phyloP scores from a whole-genome alignment of 148 eudicot genomes.

The Camellia sinensis region DNA sequence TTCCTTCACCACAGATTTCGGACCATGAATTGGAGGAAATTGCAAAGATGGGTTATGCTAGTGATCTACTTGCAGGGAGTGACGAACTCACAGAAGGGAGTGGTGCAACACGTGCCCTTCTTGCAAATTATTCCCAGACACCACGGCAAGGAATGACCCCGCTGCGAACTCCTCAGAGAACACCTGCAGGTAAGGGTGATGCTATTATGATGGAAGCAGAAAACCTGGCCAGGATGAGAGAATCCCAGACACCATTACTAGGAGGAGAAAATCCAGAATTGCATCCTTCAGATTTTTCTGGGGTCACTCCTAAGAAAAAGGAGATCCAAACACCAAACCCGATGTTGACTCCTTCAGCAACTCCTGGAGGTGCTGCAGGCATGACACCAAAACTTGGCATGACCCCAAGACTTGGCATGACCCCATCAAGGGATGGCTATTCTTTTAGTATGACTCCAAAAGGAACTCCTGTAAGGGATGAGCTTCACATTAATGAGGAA shows the following conservation, averaged over 20 bases:
- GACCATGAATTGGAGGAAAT: conserved; percentile 94
- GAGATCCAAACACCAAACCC: conserved; percentile 94
- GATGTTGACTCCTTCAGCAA: conserved; percentile 75
- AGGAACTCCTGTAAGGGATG: conserved; percentile 96
- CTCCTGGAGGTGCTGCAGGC: conserved; percentile 71
- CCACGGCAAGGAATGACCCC: conserved; percentile 96
- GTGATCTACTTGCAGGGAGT: conserved; percentile 64
- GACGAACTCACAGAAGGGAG: conserved; percentile 89
- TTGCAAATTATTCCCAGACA: conserved; percentile 86
- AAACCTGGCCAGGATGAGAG: conserved; percentile 78
- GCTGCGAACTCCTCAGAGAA: conserved; percentile 91
- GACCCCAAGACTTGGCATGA: conserved; percentile 87
- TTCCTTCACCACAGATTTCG: conserved; percentile 94
- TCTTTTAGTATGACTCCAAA: conserved; percentile 81
- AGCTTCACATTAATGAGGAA: conserved; percentile 90
- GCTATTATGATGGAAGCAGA: conserved; percentile 99
- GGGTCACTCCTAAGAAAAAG: conserved; percentile 90
- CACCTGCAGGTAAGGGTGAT: conserved; percentile 94
- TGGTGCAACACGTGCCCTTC: conserved; percentile 93
- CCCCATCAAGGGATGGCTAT: conserved; percentile 78
- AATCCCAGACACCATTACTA: conserved; percentile 91
- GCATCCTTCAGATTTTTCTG: conserved; percentile 99
- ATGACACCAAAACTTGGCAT: conserved; percentile 82
- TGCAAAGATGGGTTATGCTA: conserved; percentile 81
- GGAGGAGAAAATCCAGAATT: conserved; percentile 96